Percentiles rank a stretch among this genome's conserved stretches.
Conservation (phyloP, 2,329 filamentous ascomycete genomes). For the Fusarium azukiicola region DNA sequence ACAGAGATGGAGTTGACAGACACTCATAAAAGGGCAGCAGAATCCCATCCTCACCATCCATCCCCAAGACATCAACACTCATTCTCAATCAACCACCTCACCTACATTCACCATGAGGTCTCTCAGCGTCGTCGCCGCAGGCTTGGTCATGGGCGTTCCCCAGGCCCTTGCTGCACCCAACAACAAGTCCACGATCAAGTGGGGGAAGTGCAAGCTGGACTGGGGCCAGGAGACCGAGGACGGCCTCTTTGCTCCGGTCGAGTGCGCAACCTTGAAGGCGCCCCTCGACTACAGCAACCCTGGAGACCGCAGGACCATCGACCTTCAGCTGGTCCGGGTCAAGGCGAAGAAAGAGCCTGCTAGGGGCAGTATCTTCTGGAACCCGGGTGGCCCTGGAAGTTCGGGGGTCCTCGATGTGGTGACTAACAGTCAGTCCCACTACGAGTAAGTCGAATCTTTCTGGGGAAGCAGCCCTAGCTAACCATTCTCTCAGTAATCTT, state of each 20-base stretch:
- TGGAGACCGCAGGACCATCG: conserved; percentile 52
- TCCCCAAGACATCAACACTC: background rate
- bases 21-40: background rate
- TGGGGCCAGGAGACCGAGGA: background rate
- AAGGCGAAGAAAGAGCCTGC: conserved; percentile 55
- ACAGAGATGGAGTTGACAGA: background rate
- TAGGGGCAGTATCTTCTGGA: conserved; percentile 63
- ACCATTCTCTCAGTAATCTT: background rate
- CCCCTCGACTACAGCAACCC: conserved; percentile 64
- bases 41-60: background rate
- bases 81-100: background rate
- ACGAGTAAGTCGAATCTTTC: conserved; percentile 22
- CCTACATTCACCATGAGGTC: background rate
- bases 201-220: conserved; percentile 2
- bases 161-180: background rate
- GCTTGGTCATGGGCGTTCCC: background rate
- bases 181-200: conserved; percentile 6
- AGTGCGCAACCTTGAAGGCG: conserved; percentile 61
- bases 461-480: background rate
- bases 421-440: background rate
- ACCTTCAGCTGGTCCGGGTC: conserved; percentile 57
- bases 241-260: background rate
- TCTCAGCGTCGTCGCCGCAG: background rate
- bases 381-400: conserved; percentile 62
- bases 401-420: conserved; percentile 30